Evolutionary conservation across 1,284 basidiomycete genomes (phyloP).

Genomic region (Coniferiporia sulphurascens): DNA sequence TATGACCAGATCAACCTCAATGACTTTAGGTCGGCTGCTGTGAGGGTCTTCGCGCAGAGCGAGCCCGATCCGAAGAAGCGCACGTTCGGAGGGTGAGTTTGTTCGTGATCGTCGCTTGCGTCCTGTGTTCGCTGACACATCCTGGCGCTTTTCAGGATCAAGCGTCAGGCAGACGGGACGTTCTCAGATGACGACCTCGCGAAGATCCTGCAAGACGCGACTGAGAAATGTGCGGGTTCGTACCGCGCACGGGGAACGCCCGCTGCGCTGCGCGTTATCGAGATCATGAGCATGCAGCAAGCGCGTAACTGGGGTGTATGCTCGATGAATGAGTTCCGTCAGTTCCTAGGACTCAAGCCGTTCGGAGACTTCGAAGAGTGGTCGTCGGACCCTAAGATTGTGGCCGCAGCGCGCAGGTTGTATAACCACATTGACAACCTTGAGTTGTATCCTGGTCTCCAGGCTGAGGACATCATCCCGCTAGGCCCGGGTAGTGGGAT

Average conservation of each 20-base stretch:
- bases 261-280: slow-evolving; percentile 37
- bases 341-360: slow-evolving; percentile 40
- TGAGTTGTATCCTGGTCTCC: slow-evolving; percentile 38
- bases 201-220: slow-evolving; percentile 37
- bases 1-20: slow-evolving; percentile 28
- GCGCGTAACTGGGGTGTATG: slow-evolving; percentile 37
- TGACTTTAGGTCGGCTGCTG: slow-evolving; percentile 27
- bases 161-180: slow-evolving; percentile 29
- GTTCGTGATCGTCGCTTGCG: background rate
- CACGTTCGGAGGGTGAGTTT: slow-evolving; percentile 33
- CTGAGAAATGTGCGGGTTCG: slow-evolving; percentile 38
- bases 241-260: slow-evolving; percentile 42
- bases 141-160: slow-evolving; percentile 21
- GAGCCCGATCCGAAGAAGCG: slow-evolving; percentile 30
- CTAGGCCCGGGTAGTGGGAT: slow-evolving; percentile 42
- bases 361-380: slow-evolving; percentile 50
- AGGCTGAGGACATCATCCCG: slow-evolving; percentile 47
- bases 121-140: background rate
- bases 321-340: slow-evolving; percentile 55
- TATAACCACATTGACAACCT: slow-evolving; percentile 51
- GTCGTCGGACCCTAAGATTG: slow-evolving; percentile 46
- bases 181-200: slow-evolving; percentile 44
- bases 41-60: slow-evolving; percentile 22
- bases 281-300: slow-evolving; percentile 42
- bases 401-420: slow-evolving; percentile 41